phyloP scores from a whole-genome alignment of 768 basidiomycete genomes.

The Termitomyces sp. region DNA sequence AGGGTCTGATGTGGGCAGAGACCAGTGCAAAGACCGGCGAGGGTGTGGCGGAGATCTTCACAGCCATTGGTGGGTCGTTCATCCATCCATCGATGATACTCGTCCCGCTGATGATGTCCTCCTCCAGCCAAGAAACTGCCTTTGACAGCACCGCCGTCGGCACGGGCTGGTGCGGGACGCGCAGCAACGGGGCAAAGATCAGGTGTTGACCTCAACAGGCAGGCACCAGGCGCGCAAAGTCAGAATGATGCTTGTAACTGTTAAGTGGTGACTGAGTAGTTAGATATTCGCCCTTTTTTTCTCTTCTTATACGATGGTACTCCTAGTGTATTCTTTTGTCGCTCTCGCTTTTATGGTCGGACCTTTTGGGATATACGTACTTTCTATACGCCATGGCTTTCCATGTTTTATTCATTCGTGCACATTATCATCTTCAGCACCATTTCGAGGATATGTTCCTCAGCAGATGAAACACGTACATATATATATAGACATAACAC shows the following conservation, averaged over 20 bases:
- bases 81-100: neutral
- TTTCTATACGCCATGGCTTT: constrained; percentile 20
- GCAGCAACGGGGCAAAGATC: constrained; percentile 47
- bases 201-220: constrained; percentile 81
- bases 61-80: constrained; percentile 61
- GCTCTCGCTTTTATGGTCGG: constrained; percentile 21
- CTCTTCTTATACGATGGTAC: constrained; percentile 16
- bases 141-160: constrained; percentile 64
- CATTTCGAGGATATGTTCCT: neutral
- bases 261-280: constrained; percentile 25
- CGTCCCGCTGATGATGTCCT: constrained; percentile 6
- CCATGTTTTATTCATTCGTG: constrained; percentile 2
- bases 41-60: constrained; percentile 82
- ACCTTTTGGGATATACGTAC: constrained; percentile 34
- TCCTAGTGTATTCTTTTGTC: constrained; percentile 26
- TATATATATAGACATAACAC: neutral
- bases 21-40: constrained; percentile 88
- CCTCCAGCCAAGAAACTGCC: constrained; percentile 81
- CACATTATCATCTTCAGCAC: neutral
- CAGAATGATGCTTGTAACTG: constrained; percentile 75
- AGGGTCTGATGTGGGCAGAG: constrained; percentile 90
- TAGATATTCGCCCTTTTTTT: constrained; percentile 6
- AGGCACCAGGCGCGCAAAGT: constrained; percentile 39
- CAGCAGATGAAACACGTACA: neutral
- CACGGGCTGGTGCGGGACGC: constrained; percentile 49